phyloP scores from a whole-genome alignment of 306 rosid species.

The Acmispon strigosus region DNA sequence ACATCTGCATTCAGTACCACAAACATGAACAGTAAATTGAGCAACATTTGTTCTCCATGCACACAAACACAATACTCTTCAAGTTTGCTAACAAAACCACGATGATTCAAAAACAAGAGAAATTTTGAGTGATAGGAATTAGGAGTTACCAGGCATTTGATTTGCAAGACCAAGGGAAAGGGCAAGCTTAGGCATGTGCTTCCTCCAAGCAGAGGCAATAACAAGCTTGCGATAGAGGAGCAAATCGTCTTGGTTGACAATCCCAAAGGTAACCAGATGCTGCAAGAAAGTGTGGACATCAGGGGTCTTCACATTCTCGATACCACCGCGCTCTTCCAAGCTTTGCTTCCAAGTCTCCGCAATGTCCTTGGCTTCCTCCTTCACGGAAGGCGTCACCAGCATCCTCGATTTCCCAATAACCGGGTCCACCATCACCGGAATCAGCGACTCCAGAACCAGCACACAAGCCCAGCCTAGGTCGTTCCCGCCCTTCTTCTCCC shows the following conservation, averaged over 20 bases:
- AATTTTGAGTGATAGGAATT: not conserved
- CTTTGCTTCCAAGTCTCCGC: conserved; percentile 90
- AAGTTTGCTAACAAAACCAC: not conserved
- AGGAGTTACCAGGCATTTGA: conserved; percentile 74
- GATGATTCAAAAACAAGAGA: no score
- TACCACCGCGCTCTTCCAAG: conserved; percentile 88
- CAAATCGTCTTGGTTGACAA: conserved; percentile 66
- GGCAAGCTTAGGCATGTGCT: conserved; percentile 98
- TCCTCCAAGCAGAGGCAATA: conserved; percentile 93
- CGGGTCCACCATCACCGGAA: conserved; percentile 80
- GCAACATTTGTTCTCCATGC: not conserved
- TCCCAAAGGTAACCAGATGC: conserved; percentile 94
- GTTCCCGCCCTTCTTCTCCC: conserved; percentile 49
- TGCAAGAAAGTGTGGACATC: conserved; percentile 93
- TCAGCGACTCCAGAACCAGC: conserved; percentile 70
- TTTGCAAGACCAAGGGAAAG: conserved; percentile 85
- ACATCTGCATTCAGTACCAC: not conserved
- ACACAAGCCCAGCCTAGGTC: conserved; percentile 99
- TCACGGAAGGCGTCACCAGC: conserved; percentile 74
- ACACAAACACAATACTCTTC: not conserved
- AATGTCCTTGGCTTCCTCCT: conserved; percentile 57
- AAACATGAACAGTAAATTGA: not conserved
- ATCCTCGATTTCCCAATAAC: conserved; percentile 78
- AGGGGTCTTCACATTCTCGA: conserved; percentile 85
- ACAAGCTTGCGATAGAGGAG: conserved; percentile 81